These are phyloP conservation scores for Tanacetum coccineum DNA, from an alignment of 129 eudicot species.

Conservation along the genomic window DNA sequence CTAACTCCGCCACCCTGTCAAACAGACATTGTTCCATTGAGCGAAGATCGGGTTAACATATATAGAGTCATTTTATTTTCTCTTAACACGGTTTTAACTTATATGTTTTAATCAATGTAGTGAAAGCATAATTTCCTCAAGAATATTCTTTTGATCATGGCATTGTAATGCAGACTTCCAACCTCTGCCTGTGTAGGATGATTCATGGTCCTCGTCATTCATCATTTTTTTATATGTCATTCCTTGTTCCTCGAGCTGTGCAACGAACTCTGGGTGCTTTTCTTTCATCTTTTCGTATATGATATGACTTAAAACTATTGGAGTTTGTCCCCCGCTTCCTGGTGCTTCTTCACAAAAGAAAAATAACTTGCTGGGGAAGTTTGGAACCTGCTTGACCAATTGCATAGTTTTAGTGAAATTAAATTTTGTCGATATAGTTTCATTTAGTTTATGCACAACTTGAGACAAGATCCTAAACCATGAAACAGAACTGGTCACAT, in stretches of 20 bases:
- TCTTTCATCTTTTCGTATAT: slow-evolving; percentile 28
- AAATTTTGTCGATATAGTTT: not conserved
- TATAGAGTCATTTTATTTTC: too few species aligned
- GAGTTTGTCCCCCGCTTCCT: slow-evolving; percentile 75
- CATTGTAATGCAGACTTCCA: slow-evolving; percentile 70
- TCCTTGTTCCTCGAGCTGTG: slow-evolving; percentile 26
- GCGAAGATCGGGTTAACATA: slow-evolving; percentile 2
- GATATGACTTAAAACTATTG: slow-evolving; percentile 46
- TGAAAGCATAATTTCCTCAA: slow-evolving; percentile 53
- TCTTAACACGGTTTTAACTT: too few species aligned
- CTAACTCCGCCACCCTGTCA: slow-evolving; percentile 69
- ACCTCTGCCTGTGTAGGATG: slow-evolving; percentile 59
- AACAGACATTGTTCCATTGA: not conserved
- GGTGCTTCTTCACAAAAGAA: slow-evolving; percentile 92
- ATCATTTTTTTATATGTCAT: slow-evolving; percentile 29
- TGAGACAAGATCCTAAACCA: not conserved
- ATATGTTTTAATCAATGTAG: too few species aligned
- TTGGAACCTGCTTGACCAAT: slow-evolving; percentile 38
- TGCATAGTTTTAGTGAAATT: not conserved
- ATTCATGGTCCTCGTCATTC: slow-evolving; percentile 65
- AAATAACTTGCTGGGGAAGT: slow-evolving; percentile 62
- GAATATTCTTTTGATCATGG: slow-evolving; percentile 58
- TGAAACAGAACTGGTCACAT: too few species aligned
- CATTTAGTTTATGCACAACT: not conserved
- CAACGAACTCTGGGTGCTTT: slow-evolving; percentile 25